phyloP scores from a whole-genome alignment of 106 monocot genomes.

The Narthecium ossifragum region DNA sequence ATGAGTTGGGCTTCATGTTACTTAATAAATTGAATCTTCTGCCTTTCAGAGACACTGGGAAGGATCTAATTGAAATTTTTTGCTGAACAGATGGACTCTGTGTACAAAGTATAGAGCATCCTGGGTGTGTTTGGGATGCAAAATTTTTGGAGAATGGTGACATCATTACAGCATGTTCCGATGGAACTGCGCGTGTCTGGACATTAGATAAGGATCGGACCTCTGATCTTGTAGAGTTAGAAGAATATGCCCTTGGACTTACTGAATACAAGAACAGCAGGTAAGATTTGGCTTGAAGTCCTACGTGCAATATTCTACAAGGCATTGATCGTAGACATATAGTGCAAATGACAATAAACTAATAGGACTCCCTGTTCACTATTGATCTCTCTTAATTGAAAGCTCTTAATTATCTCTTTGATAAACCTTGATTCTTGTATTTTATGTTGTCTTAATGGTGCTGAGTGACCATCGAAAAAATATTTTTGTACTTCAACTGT shows the following conservation, averaged over 20 bases:
- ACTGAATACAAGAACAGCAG: conserved; percentile 58
- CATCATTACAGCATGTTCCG: conserved; percentile 90
- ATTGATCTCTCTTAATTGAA: too few species aligned
- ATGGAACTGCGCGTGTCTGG: conserved; percentile 78
- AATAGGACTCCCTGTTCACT: too few species aligned
- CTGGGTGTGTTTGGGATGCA: conserved; percentile 96
- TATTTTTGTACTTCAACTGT: too few species aligned
- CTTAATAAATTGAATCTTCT: too few species aligned
- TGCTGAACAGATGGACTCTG: conserved; percentile 67
- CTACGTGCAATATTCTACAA: too few species aligned
- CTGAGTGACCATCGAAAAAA: too few species aligned
- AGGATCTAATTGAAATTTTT: neutral
- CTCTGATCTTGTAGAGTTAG: conserved; percentile 44
- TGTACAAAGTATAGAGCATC: conserved; percentile 90
- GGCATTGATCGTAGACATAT: too few species aligned
- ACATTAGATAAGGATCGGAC: conserved; percentile 36
- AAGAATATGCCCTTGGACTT: conserved; percentile 54
- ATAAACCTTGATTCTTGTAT: too few species aligned
- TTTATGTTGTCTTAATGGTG: too few species aligned
- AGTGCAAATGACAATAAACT: too few species aligned
- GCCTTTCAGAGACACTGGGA: too few species aligned
- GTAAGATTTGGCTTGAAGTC: conserved; percentile 24
- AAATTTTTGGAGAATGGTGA: conserved; percentile 96
- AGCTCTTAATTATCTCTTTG: neutral
- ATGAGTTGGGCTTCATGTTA: too few species aligned